Conservation (phyloP, 2,329 filamentous ascomycete species). For the Cladosporium sp. region DNA sequence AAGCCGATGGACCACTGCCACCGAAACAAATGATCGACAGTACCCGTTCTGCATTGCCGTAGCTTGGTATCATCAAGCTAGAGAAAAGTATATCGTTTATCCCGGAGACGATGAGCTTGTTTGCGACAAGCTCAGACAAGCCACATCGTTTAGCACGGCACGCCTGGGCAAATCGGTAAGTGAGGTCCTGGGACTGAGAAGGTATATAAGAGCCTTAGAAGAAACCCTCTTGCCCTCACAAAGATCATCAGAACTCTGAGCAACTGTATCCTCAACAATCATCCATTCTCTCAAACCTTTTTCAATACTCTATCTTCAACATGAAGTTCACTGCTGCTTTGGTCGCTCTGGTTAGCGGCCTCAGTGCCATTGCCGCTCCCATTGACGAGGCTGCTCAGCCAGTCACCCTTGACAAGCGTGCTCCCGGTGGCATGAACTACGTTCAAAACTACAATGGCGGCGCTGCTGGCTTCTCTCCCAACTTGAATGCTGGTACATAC, state of each 20-base stretch:
- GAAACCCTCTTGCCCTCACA: background rate
- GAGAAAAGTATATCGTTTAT: background rate
- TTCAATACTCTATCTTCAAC: background rate
- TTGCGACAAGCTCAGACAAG: slow-evolving; percentile 6
- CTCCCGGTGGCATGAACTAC: slow-evolving; percentile 15
- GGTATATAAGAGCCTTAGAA: slow-evolving; percentile 2
- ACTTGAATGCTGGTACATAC: slow-evolving; percentile 17
- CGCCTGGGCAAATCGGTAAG: background rate
- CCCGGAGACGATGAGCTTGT: slow-evolving; percentile 2
- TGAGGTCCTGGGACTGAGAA: background rate
- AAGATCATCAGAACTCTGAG: background rate
- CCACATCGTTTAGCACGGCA: background rate
- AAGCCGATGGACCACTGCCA: background rate
- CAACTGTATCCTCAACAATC: background rate
- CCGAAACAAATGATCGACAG: slow-evolving; percentile 8
- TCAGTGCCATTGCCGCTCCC: slow-evolving; percentile 14
- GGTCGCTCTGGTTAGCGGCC: slow-evolving; percentile 13
- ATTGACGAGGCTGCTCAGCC: slow-evolving; percentile 7
- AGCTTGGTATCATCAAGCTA: slow-evolving; percentile 7
- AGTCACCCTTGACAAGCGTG: slow-evolving; percentile 12
- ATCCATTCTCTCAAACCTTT: background rate
- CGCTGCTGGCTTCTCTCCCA: slow-evolving; percentile 15
- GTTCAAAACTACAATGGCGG: slow-evolving; percentile 19
- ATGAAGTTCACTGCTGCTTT: slow-evolving; percentile 17
- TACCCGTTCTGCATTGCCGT: background rate